Evolutionary conservation across 2,329 filamentous ascomycete species (phyloP).

Genomic region (Botrytis byssoidea): DNA sequence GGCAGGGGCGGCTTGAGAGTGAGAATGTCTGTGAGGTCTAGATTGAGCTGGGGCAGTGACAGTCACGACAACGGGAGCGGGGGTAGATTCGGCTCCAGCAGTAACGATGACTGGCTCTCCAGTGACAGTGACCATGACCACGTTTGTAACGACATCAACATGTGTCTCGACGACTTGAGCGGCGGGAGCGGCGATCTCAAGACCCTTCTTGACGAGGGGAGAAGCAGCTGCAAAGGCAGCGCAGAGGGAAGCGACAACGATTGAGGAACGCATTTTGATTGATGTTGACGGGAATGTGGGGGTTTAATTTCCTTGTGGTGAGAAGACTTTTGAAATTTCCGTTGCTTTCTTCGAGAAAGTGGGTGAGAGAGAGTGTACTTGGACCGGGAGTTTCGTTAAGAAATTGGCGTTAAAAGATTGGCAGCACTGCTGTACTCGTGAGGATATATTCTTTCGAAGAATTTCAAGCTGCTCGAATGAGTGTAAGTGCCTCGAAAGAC

Average conservation of each 20-base stretch:
- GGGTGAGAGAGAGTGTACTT: constrained; percentile 22
- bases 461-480: constrained; percentile 26
- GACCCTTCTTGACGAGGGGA: constrained; percentile 37
- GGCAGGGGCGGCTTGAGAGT: constrained; percentile 8
- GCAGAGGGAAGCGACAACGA: constrained; percentile 39
- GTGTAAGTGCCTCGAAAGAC: constrained; percentile 33
- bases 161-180: constrained; percentile 16
- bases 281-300: neutral
- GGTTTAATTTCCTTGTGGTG: constrained; percentile 16
- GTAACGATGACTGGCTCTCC: constrained; percentile 1
- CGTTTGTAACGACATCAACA: constrained; percentile 38
- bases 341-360: constrained; percentile 33
- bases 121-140: constrained; percentile 38
- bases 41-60: constrained; percentile 18
- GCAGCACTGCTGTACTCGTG: constrained; percentile 38
- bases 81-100: constrained; percentile 7
- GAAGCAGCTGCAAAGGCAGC: constrained; percentile 40
- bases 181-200: neutral
- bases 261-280: constrained; percentile 45
- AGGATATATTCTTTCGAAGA: constrained; percentile 34
- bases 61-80: constrained; percentile 12
- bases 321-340: neutral
- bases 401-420: constrained; percentile 25
- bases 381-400: constrained; percentile 19
- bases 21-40: constrained; percentile 12